Conservation (phyloP, 139 green algal species). For the Chlorella sp. region DNA sequence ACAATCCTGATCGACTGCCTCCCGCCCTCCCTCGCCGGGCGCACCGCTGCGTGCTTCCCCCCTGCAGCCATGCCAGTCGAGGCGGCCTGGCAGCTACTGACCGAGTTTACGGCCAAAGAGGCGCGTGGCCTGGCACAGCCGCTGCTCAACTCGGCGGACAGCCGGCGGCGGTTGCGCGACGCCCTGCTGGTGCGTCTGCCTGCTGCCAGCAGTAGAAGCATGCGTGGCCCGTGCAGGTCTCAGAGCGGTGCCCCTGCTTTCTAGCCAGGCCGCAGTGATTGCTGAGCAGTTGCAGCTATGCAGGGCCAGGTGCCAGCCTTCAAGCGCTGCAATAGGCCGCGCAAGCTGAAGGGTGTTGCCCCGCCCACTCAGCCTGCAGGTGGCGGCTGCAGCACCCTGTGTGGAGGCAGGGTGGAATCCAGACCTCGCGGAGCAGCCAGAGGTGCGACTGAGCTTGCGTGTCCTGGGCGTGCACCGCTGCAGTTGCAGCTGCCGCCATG, state of each 20-base stretch:
- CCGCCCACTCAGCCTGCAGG: neutral
- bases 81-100: constrained; percentile 29
- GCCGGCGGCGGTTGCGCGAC: constrained; percentile 17
- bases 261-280: neutral
- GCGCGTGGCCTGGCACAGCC: constrained; percentile 25
- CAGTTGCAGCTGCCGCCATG: neutral
- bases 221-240: neutral
- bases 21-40: no score
- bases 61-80: constrained; percentile 17
- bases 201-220: neutral
- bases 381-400: constrained; percentile 4
- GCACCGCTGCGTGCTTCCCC: no score
- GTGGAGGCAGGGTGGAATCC: constrained; percentile 36
- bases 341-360: no score
- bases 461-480: no score
- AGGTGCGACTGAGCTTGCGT: no score
- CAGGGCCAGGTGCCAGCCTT: no score
- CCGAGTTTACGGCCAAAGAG: constrained; percentile 19
- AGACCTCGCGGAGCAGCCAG: neutral
- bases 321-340: no score
- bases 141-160: constrained; percentile 14
- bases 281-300: neutral
- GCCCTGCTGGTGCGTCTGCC: constrained; percentile 10
- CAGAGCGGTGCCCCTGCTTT: neutral
- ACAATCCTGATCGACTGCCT: no score